Evolutionary conservation across 331 rosid genomes (phyloP).

Genomic region (Malus hybrid): DNA sequence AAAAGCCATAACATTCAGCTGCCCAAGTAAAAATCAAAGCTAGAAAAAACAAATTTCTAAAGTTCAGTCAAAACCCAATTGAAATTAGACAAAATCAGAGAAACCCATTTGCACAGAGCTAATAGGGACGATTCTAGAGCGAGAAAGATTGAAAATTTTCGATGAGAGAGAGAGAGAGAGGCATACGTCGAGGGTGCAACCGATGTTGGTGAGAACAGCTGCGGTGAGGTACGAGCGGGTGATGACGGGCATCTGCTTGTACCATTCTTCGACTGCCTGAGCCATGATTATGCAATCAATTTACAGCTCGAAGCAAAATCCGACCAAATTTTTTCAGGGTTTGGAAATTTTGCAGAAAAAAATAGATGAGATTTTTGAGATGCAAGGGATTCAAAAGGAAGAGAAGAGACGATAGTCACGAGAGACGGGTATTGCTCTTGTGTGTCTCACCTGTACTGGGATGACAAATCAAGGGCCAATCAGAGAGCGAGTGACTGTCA

Average conservation of each 20-base stretch:
- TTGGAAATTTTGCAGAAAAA: background rate
- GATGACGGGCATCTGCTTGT: conserved; percentile 93
- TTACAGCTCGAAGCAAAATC: background rate
- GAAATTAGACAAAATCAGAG: background rate
- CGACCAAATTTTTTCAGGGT: background rate
- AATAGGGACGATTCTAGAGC: background rate
- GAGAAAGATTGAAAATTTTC: background rate
- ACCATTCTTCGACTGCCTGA: conserved; percentile 98
- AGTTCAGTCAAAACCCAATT: background rate
- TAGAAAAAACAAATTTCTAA: background rate
- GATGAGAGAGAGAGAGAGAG: background rate
- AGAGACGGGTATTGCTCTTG: too few relatives aligned
- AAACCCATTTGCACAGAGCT: background rate
- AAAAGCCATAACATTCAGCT: background rate
- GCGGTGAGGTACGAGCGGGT: conserved; percentile 97
- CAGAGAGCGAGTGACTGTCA: conserved; percentile 23
- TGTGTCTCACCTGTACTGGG: background rate
- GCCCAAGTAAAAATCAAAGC: background rate
- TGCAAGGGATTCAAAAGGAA: too few relatives aligned
- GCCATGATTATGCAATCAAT: conserved; percentile 42
- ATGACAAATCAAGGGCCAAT: conserved; percentile 39
- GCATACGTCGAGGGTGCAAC: conserved; percentile 85
- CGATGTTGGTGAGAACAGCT: conserved; percentile 83
- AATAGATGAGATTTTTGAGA: background rate
- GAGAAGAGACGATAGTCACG: background rate